Conservation (phyloP, 2,329 filamentous ascomycete genomes). For the Ophiobolus disseminans region DNA sequence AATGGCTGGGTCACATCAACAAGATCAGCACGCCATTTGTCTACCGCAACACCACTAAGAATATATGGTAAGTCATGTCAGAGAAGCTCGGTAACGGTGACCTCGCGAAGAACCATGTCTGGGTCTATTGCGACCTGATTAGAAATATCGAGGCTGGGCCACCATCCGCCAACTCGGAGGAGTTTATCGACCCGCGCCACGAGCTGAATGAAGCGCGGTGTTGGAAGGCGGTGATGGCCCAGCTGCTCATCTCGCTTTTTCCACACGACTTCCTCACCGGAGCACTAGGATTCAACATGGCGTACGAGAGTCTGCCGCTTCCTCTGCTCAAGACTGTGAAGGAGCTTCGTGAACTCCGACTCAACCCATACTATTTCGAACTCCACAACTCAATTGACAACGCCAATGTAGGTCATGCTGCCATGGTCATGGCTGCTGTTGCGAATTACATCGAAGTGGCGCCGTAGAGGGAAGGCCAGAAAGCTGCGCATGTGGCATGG, state of each 20-base stretch:
- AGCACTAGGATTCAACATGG: constrained; percentile 60
- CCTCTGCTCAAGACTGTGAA: constrained; percentile 51
- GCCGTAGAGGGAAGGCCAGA: constrained; percentile 29
- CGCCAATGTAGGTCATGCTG: constrained; percentile 56
- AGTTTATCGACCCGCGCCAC: constrained; percentile 37
- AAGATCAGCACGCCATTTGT: constrained; percentile 54
- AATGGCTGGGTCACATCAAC: constrained; percentile 58
- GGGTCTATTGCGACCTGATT: constrained; percentile 46
- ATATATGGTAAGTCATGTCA: constrained; percentile 58
- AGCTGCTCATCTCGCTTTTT: constrained; percentile 58
- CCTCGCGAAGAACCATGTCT: constrained; percentile 55
- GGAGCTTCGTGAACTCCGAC: constrained; percentile 54
- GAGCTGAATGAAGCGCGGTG: constrained; percentile 31
- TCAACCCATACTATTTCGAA: constrained; percentile 59
- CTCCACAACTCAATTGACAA: constrained; percentile 62
- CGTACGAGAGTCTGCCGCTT: constrained; percentile 54
- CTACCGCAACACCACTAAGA: constrained; percentile 49
- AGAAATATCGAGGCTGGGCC: constrained; percentile 37
- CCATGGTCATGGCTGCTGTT: constrained; percentile 54
- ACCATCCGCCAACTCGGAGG: constrained; percentile 40
- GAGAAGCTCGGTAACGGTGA: constrained; percentile 62
- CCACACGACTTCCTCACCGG: constrained; percentile 59
- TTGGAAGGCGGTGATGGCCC: constrained; percentile 56
- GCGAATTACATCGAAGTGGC: constrained; percentile 48
- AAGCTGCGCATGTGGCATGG: constrained; percentile 48